A percentile compares a stretch with the other conserved stretches of the same genome.
Evolutionary conservation across 108 stramenopile genomes (phyloP).

Genomic region (Skeletonema potamos): DNA sequence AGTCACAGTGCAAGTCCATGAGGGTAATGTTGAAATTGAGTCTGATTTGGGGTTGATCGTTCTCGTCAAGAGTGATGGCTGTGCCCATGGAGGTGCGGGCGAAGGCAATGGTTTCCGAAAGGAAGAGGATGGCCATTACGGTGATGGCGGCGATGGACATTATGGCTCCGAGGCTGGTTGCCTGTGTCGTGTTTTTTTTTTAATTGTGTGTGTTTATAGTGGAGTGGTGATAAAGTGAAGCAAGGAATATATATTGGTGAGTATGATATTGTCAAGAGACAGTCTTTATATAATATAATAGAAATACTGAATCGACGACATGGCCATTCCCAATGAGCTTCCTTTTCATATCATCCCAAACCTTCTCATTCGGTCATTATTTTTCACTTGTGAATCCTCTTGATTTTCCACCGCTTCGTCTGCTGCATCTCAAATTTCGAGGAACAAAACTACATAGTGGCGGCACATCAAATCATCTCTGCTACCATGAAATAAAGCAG

Average conservation of each 20-base stretch:
- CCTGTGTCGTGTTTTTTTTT: conserved; percentile 42
- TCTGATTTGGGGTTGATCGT: conserved; percentile 48
- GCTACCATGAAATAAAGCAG: neutral
- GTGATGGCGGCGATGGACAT: conserved; percentile 79
- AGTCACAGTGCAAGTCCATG: conserved; percentile 90
- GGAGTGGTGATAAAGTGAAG: neutral
- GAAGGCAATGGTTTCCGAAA: conserved; percentile 90
- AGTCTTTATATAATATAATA: too few relatives aligned
- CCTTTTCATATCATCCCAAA: neutral
- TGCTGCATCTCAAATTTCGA: neutral
- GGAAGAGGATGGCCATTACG: conserved; percentile 87
- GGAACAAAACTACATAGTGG: neutral
- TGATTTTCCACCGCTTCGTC: neutral
- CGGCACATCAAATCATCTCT: neutral
- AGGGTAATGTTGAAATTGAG: conserved; percentile 93
- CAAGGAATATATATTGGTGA: neutral
- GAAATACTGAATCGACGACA: neutral
- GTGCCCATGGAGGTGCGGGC: conserved; percentile 71
- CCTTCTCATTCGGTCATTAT: neutral
- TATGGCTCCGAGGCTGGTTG: conserved; percentile 80
- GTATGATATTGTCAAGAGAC: neutral
- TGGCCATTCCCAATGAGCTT: neutral
- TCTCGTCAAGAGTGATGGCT: conserved; percentile 83
- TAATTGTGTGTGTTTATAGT: neutral
- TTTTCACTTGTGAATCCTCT: neutral